phyloP scores from a whole-genome alignment of 1,284 basidiomycete genomes.

The Ustilago nuda region DNA sequence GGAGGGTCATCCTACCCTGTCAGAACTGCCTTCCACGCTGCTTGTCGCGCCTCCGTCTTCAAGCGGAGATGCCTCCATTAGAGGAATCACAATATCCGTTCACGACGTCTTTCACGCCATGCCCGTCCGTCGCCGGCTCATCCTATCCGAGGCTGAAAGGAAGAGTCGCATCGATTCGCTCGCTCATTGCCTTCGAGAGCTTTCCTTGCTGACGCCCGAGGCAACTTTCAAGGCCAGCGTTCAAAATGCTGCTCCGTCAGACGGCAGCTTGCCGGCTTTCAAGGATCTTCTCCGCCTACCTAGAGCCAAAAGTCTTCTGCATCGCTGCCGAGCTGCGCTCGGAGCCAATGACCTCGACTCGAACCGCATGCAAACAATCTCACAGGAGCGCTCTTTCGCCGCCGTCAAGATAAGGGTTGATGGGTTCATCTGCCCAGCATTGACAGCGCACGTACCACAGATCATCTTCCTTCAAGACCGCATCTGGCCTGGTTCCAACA shows the following conservation, averaged over 20 bases:
- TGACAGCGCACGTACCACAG: conserved; percentile 4
- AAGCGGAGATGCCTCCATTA: neutral
- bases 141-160: conserved; percentile 18
- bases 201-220: conserved; percentile 18
- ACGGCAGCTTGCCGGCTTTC: conserved; percentile 1
- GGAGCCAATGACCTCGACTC: conserved; percentile 3
- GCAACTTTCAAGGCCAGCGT: conserved; percentile 12
- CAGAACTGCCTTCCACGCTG: neutral
- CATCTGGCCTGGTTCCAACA: conserved; percentile 11
- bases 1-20: conserved; percentile 9
- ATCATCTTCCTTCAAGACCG: conserved; percentile 17
- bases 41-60: neutral
- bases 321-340: conserved; percentile 16
- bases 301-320: conserved; percentile 9
- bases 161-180: conserved; percentile 8
- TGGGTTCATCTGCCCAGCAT: conserved; percentile 8
- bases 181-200: conserved; percentile 14
- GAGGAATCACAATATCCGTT: conserved; percentile 15
- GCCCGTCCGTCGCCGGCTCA: conserved; percentile 28
- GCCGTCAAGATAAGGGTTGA: conserved; percentile 15
- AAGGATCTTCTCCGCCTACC: conserved; percentile 18
- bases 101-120: conserved; percentile 23
- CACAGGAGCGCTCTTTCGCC: conserved; percentile 1
- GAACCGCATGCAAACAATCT: neutral
- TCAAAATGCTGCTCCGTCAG: conserved; percentile 8